A percentile compares a stretch with the other conserved stretches of the same genome.
Conservation (phyloP, 768 basidiomycete species). For the Dentipellis fragilis region DNA sequence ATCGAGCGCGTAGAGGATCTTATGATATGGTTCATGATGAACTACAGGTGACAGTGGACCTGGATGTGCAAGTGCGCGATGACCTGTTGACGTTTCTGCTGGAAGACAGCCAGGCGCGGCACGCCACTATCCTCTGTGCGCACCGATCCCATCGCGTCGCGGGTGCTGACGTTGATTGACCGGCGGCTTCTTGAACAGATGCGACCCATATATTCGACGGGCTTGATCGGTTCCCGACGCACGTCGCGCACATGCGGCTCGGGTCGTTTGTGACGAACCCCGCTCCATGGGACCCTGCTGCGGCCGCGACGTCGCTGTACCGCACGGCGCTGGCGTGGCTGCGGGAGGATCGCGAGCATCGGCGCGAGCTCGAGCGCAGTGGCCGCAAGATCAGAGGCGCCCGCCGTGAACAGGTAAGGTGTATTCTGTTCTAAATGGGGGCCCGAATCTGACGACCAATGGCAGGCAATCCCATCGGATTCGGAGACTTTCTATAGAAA, state of each 20-base stretch:
- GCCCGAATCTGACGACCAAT: background rate
- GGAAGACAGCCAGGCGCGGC: slow-evolving; percentile 65
- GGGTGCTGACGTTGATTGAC: background rate
- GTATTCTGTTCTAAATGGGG: background rate
- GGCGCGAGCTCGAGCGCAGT: slow-evolving; percentile 45
- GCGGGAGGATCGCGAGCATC: slow-evolving; percentile 64
- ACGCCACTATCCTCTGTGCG: slow-evolving; percentile 83
- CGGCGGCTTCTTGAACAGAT: slow-evolving; percentile 33
- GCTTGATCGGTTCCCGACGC: slow-evolving; percentile 83
- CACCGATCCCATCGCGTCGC: slow-evolving; percentile 4
- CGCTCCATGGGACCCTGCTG: slow-evolving; percentile 55
- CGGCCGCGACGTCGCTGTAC: slow-evolving; percentile 37
- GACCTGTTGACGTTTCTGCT: slow-evolving; percentile 86
- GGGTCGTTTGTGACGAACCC: slow-evolving; percentile 64
- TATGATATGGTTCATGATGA: background rate
- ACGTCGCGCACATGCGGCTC: slow-evolving; percentile 84
- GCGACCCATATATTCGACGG: slow-evolving; percentile 98
- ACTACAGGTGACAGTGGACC: slow-evolving; percentile 83
- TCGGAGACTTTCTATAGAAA: slow-evolving; percentile 82
- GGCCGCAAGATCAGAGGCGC: slow-evolving; percentile 57
- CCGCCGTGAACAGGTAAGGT: slow-evolving; percentile 37
- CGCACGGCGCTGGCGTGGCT: slow-evolving; percentile 79
- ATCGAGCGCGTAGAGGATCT: background rate
- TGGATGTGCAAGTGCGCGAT: slow-evolving; percentile 91
- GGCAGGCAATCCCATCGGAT: slow-evolving; percentile 52